Conservation (phyloP, 768 basidiomycete species). For the Leucosporidium scottii region DNA sequence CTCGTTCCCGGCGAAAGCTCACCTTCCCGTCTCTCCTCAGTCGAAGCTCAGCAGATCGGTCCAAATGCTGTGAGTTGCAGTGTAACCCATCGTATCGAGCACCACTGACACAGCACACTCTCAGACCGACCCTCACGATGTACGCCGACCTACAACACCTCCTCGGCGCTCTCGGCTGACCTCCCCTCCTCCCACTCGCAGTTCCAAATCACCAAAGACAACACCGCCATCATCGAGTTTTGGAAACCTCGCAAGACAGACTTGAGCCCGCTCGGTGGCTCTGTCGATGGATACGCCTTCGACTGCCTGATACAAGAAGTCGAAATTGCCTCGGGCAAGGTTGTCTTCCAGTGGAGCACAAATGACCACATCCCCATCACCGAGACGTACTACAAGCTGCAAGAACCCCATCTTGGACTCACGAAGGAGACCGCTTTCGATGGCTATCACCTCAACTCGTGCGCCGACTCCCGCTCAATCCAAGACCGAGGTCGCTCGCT, state of each 20-base stretch:
- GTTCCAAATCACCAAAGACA: conserved; percentile 14
- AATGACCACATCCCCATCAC: conserved; percentile 34
- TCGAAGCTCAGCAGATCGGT: conserved; percentile 31
- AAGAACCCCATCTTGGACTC: not conserved
- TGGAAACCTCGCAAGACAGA: conserved; percentile 17
- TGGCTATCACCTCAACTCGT: conserved; percentile 14
- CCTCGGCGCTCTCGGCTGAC: conserved; percentile 11
- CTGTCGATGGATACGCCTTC: conserved; percentile 32
- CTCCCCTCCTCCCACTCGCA: not conserved
- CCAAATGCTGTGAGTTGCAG: not conserved
- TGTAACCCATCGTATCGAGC: not conserved
- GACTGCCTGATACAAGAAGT: conserved; percentile 34
- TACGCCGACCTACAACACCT: not conserved
- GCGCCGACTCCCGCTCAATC: not conserved
- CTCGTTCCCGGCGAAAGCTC: not conserved
- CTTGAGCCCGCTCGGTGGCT: conserved; percentile 3
- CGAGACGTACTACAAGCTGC: conserved; percentile 26
- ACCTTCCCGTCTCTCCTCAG: not conserved
- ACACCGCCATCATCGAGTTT: conserved; percentile 34
- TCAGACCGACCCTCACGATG: not conserved
- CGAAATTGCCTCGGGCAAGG: conserved; percentile 32
- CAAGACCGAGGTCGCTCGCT: not conserved
- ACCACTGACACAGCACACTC: not conserved
- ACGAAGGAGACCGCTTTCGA: not conserved
- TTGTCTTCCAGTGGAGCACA: conserved; percentile 37